phyloP scores from a whole-genome alignment of 163 green algal species.

The Chlorella variabilis region DNA sequence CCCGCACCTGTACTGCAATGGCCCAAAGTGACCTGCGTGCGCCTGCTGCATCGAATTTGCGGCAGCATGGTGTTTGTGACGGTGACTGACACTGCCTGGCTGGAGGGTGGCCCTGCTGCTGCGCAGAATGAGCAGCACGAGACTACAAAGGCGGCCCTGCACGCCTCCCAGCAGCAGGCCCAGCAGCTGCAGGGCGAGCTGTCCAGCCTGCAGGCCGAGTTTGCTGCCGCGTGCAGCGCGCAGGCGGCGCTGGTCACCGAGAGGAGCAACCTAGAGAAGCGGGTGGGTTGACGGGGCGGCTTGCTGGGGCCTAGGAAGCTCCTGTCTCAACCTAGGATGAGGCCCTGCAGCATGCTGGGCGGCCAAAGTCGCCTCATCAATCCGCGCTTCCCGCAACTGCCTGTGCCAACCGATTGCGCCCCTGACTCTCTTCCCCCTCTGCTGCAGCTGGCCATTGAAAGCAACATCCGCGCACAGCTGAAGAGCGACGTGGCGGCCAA shows the following conservation, averaged over 20 bases:
- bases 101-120: not conserved
- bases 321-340: not conserved
- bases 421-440: not conserved
- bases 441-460: constrained; percentile 25
- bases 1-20: no score
- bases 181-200: constrained; percentile 12
- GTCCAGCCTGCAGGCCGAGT: constrained; percentile 10
- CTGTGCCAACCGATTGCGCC: no score
- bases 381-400: no score
- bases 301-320: not conserved
- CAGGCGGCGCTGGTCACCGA: constrained; percentile 20
- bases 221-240: constrained; percentile 8
- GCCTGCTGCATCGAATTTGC: no score
- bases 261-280: constrained; percentile 13
- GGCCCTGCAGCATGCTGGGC: not conserved
- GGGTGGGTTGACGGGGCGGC: constrained; percentile 16
- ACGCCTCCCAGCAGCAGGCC: not conserved
- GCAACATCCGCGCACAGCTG: constrained; percentile 19
- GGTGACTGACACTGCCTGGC: constrained; percentile 4
- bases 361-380: no score
- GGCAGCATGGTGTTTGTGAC: not conserved
- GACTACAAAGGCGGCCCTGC: constrained; percentile 2
- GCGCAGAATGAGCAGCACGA: constrained; percentile 10
- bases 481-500: constrained; percentile 12
- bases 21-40: no score